phyloP scores from a whole-genome alignment of 352 stramenopile species.

The Phytopythium chamaehyphon region DNA sequence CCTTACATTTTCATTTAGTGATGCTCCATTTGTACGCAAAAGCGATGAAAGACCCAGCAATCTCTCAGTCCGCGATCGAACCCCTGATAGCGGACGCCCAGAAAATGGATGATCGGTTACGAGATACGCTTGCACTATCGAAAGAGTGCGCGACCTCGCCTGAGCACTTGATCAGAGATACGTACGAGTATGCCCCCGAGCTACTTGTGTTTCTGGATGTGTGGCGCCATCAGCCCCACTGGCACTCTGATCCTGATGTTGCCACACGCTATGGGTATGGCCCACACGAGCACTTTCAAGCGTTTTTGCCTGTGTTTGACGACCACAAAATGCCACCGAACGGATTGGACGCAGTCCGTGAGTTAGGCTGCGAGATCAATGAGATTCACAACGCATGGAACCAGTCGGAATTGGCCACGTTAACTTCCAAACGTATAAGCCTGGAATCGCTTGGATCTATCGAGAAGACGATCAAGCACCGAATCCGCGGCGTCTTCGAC shows the following conservation, averaged over 20 bases:
- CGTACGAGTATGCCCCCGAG: constrained; percentile 37
- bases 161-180: constrained; percentile 32
- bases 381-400: constrained; percentile 18
- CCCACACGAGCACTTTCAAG: constrained; percentile 8
- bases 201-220: constrained; percentile 37
- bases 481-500: constrained; percentile 22
- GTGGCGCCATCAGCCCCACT: constrained; percentile 21
- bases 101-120: constrained; percentile 10
- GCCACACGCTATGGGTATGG: constrained; percentile 17
- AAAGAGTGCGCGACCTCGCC: constrained; percentile 6
- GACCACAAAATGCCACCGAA: constrained; percentile 6
- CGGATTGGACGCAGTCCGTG: constrained; percentile 19
- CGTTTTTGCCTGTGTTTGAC: constrained; percentile 21
- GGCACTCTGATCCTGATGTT: constrained; percentile 5
- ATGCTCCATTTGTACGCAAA: constrained; percentile 42
- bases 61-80: constrained; percentile 10
- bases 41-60: constrained; percentile 26
- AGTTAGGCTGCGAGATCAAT: constrained; percentile 23
- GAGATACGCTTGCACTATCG: constrained; percentile 10
- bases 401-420: constrained; percentile 16
- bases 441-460: constrained; percentile 33
- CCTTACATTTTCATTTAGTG: constrained; percentile 38
- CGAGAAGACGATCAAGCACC: constrained; percentile 43
- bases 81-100: constrained; percentile 12
- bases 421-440: constrained; percentile 17